Conservation (phyloP, 345 rosid genomes). For the Gossypium australe region DNA sequence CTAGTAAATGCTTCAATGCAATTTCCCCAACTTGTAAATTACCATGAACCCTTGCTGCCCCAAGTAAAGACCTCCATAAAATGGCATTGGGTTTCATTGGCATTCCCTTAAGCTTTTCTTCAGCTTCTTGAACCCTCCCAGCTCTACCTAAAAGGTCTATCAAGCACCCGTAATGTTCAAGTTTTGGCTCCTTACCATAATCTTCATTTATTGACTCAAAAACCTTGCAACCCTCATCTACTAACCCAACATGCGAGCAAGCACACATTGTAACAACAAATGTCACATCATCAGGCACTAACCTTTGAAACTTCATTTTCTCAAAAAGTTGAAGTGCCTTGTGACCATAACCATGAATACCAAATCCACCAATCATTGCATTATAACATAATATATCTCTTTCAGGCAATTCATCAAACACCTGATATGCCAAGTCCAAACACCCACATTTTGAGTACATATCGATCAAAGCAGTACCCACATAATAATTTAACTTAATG, state of each 20-base stretch:
- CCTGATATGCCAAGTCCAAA: constrained; percentile 29
- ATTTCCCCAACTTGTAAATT: constrained; percentile 42
- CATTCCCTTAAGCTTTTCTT: constrained; percentile 43
- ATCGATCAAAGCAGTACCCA: constrained; percentile 45
- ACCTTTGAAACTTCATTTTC: constrained; percentile 30
- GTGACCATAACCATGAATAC: constrained; percentile 44
- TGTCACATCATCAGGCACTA: constrained; percentile 48
- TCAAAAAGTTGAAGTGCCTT: constrained; percentile 37
- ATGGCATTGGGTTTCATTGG: constrained; percentile 58
- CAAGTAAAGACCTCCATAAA: constrained; percentile 63
- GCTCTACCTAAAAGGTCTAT: constrained; percentile 62
- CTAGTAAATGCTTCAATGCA: constrained; percentile 42
- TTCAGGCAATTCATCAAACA: constrained; percentile 44
- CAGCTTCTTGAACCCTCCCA: constrained; percentile 47
- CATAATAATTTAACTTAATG: constrained; percentile 40
- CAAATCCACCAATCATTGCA: constrained; percentile 59
- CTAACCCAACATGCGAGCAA: constrained; percentile 60
- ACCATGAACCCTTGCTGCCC: constrained; percentile 54
- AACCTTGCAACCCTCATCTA: constrained; percentile 38
- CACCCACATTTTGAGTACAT: constrained; percentile 48
- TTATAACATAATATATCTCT: constrained; percentile 46
- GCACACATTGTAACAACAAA: constrained; percentile 49
- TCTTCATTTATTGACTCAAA: constrained; percentile 43
- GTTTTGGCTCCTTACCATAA: constrained; percentile 42
- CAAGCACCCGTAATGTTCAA: constrained; percentile 62